Conservation (phyloP, 2,329 filamentous ascomycete species). For the Colletotrichum magnum region DNA sequence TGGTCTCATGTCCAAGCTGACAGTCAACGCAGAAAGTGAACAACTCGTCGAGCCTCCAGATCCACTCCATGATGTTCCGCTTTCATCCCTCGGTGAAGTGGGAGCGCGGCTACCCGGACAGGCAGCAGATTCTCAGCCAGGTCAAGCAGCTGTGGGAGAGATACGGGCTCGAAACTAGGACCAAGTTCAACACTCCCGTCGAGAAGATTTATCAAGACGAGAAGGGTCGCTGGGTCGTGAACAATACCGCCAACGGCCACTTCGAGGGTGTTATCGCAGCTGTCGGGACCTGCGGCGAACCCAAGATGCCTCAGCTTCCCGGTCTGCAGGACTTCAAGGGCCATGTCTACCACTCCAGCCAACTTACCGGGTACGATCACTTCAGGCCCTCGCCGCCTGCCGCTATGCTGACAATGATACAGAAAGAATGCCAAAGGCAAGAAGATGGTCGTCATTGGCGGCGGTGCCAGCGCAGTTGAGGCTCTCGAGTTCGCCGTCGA, state of each 20-base stretch:
- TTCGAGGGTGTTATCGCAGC: conserved; percentile 87
- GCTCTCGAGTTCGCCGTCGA: conserved; percentile 83
- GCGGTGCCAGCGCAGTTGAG: conserved; percentile 86
- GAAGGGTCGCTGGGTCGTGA: conserved; percentile 82
- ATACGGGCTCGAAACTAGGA: conserved; percentile 79
- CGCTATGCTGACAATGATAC: conserved; percentile 41
- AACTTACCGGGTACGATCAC: conserved; percentile 71
- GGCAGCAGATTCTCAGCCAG: conserved; percentile 81
- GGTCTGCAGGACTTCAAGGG: conserved; percentile 82
- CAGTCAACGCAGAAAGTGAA: conserved; percentile 75
- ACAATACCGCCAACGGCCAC: conserved; percentile 76
- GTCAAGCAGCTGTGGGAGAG: conserved; percentile 80
- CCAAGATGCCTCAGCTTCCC: conserved; percentile 79
- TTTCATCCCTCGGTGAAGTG: conserved; percentile 87
- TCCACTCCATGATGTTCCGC: conserved; percentile 89
- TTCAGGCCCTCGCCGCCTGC: background rate
- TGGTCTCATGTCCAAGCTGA: conserved; percentile 15
- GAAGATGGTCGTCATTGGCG: conserved; percentile 82
- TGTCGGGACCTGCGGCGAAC: conserved; percentile 84
- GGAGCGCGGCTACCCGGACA: conserved; percentile 82
- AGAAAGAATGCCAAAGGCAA: conserved; percentile 80
- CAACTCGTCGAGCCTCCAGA: conserved; percentile 85
- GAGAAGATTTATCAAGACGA: conserved; percentile 78
- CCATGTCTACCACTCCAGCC: conserved; percentile 80
- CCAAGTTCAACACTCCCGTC: conserved; percentile 79